Evolutionary conservation across 495 filamentous ascomycete species (phyloP).

Genomic region (Alectoria sarmentosa): DNA sequence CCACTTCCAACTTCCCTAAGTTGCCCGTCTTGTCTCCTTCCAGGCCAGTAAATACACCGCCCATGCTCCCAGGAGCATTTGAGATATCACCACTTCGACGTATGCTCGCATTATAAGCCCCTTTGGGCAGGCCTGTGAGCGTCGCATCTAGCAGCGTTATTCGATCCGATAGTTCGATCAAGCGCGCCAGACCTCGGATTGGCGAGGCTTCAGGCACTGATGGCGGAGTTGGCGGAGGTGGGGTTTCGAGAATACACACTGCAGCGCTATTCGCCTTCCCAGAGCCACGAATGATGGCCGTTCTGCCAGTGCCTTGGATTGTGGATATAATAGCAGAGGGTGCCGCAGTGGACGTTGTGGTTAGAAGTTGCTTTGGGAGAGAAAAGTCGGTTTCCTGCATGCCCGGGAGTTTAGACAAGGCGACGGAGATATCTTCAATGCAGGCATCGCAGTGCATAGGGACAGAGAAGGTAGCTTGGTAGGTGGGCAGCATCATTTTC

Average conservation of each 20-base stretch:
- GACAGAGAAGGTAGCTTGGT: conserved; percentile 68
- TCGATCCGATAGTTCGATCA: conserved; percentile 70
- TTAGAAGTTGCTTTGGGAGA: conserved; percentile 43
- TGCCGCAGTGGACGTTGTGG: conserved; percentile 52
- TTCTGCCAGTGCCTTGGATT: conserved; percentile 82
- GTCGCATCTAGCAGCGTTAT: conserved; percentile 83
- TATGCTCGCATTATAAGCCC: conserved; percentile 75
- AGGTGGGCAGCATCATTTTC: conserved; percentile 21
- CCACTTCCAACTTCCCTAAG: conserved; percentile 69
- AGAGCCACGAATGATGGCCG: conserved; percentile 89
- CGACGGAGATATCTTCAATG: conserved; percentile 71
- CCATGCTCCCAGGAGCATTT: conserved; percentile 68
- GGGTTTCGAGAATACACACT: conserved; percentile 94
- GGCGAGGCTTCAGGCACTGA: conserved; percentile 47
- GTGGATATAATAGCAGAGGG: conserved; percentile 83
- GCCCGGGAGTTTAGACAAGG: conserved; percentile 62
- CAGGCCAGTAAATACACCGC: conserved; percentile 59
- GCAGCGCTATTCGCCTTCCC: conserved; percentile 81
- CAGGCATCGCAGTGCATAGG: conserved; percentile 86
- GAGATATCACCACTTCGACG: conserved; percentile 87
- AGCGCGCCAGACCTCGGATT: conserved; percentile 69
- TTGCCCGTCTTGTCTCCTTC: conserved; percentile 53
- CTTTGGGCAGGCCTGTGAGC: conserved; percentile 73
- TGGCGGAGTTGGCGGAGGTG: conserved; percentile 39
- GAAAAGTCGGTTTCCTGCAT: conserved; percentile 44